Evolutionary conservation across 306 rosid species (phyloP).

Genomic region (Citrullus amarus): DNA sequence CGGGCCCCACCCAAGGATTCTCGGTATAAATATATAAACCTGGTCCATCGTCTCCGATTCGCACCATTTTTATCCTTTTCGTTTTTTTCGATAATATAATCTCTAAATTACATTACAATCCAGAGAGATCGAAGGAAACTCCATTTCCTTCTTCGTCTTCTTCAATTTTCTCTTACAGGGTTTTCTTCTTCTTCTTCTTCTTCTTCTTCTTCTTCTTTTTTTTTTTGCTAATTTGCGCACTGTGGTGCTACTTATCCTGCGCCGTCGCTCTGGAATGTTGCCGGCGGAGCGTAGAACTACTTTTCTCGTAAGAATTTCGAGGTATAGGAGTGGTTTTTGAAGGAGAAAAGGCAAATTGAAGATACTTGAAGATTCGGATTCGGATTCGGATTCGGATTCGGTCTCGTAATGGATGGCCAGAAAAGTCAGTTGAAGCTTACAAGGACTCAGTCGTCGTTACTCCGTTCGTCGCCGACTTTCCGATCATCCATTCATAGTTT

Average conservation of each 20-base stretch:
- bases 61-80: not conserved
- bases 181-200: not conserved
- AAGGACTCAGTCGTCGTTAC: conserved; percentile 79
- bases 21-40: conserved; percentile 18
- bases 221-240: not conserved
- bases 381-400: not conserved
- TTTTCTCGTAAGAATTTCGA: not conserved
- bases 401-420: conserved; percentile 43
- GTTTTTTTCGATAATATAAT: not conserved
- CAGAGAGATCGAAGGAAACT: not conserved
- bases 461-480: conserved; percentile 73
- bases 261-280: not conserved
- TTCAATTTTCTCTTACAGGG: not conserved
- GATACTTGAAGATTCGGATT: conserved; percentile 19
- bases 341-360: not conserved
- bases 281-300: not conserved
- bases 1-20: not conserved
- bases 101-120: not conserved
- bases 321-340: conserved; percentile 3
- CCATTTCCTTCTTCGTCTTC: too few relatives aligned
- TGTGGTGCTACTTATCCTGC: not conserved
- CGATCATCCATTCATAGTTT: conserved; percentile 90
- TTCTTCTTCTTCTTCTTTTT: not conserved
- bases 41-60: conserved; percentile 15
- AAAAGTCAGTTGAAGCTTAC: conserved; percentile 73